These are phyloP conservation scores for Fraxinus baroniana DNA, from an alignment of 305 asterid genomes.

Conservation along the genomic window DNA sequence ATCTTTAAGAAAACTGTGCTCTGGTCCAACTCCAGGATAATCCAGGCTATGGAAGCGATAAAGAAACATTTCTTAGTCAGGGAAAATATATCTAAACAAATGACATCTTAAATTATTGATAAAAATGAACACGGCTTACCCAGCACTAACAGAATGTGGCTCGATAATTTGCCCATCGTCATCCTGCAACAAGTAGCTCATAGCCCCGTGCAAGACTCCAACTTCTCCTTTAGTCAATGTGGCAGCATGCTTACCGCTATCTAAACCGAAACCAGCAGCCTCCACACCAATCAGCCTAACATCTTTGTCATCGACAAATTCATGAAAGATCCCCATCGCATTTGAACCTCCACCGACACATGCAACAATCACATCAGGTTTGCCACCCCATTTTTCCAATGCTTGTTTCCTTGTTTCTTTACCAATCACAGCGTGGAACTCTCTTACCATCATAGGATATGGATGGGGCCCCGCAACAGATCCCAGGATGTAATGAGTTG, in stretches of 20 bases:
- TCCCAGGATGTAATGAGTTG: constrained; percentile 91
- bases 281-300: constrained; percentile 93
- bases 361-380: constrained; percentile 83
- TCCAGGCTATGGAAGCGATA: constrained; percentile 25
- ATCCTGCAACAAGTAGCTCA: constrained; percentile 94
- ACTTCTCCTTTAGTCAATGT: constrained; percentile 86
- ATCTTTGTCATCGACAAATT: constrained; percentile 77
- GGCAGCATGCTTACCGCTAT: constrained; percentile 98
- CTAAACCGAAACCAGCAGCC: constrained; percentile 95
- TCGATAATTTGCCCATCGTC: constrained; percentile 91
- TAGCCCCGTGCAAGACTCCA: constrained; percentile 94
- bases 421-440: constrained; percentile 90
- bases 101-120: background rate
- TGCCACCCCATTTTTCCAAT: constrained; percentile 87
- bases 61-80: too few relatives aligned
- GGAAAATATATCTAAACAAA: background rate
- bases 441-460: constrained; percentile 97
- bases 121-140: background rate
- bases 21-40: constrained; percentile 63
- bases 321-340: constrained; percentile 96
- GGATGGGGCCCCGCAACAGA: constrained; percentile 98
- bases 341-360: constrained; percentile 98
- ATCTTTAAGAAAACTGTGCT: constrained; percentile 56
- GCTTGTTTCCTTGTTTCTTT: constrained; percentile 97
- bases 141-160: constrained; percentile 98